Conservation (phyloP, 805 yeast species). For the Candida tallmaniae region DNA sequence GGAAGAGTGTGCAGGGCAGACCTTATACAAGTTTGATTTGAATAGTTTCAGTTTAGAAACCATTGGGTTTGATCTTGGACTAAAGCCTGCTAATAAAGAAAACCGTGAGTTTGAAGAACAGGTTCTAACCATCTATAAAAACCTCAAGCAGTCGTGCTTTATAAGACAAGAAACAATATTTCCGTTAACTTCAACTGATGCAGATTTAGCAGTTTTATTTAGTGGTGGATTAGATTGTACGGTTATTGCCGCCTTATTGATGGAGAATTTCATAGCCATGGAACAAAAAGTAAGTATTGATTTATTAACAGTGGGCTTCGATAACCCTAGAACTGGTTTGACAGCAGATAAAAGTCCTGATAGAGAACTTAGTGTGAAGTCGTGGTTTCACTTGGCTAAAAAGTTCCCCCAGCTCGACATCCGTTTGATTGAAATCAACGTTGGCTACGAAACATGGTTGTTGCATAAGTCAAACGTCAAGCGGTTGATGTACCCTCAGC, state of each 20-base stretch:
- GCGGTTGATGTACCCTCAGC: conserved; percentile 72
- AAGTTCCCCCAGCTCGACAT: conserved; percentile 38
- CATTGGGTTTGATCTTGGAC: not conserved
- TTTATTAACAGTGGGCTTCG: conserved; percentile 88
- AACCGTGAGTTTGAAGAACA: not conserved
- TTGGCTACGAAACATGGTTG: conserved; percentile 64
- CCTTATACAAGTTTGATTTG: conserved; percentile 5
- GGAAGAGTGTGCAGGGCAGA: conserved; percentile 42
- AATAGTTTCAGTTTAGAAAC: not conserved
- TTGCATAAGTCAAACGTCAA: conserved; percentile 47
- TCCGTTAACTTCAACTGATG: conserved; percentile 43
- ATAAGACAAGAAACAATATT: conserved; percentile 57
- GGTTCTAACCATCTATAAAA: conserved; percentile 7
- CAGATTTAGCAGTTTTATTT: conserved; percentile 50
- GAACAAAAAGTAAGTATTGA: conserved; percentile 43
- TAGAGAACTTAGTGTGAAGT: conserved; percentile 63
- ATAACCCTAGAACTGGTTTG: conserved; percentile 72
- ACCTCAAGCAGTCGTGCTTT: conserved; percentile 30
- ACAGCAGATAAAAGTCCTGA: conserved; percentile 76
- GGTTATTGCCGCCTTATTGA: conserved; percentile 55
- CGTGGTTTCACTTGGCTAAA: conserved; percentile 49
- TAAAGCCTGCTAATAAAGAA: not conserved
- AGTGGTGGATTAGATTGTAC: conserved; percentile 98
- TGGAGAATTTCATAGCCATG: conserved; percentile 17
- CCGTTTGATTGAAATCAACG: conserved; percentile 64